A percentile compares a stretch with the other conserved stretches of the same genome.
Conservation (phyloP, 2,329 filamentous ascomycete genomes). For the Exophiala aquamarina region DNA sequence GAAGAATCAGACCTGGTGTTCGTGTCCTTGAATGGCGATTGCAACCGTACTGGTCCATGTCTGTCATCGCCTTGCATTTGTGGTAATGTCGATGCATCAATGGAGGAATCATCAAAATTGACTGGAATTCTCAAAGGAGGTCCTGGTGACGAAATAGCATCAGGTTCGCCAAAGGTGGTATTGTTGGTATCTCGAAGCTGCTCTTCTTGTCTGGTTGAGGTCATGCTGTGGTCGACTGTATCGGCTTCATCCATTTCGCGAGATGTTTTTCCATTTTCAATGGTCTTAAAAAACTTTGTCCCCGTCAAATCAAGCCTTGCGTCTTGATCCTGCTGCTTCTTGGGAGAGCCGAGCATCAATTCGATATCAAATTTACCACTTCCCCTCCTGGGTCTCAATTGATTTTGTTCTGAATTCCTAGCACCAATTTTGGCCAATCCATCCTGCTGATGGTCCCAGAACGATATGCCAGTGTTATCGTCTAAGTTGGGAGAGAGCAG, state of each 20-base stretch:
- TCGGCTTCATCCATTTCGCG: neutral
- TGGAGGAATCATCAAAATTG: slow-evolving; percentile 22
- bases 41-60: neutral
- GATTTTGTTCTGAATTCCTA: slow-evolving; percentile 15
- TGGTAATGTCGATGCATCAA: slow-evolving; percentile 13
- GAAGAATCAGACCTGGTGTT: slow-evolving; percentile 1
- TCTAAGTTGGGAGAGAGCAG: slow-evolving; percentile 18
- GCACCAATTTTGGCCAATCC: slow-evolving; percentile 19
- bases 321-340: slow-evolving; percentile 5
- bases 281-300: neutral
- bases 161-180: slow-evolving; percentile 1
- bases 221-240: neutral
- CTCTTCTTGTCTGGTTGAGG: neutral
- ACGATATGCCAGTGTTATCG: slow-evolving; percentile 21
- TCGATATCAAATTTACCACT: slow-evolving; percentile 25
- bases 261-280: neutral
- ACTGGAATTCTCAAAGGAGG: slow-evolving; percentile 15
- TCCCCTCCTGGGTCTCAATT: slow-evolving; percentile 14
- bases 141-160: slow-evolving; percentile 6
- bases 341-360: slow-evolving; percentile 22
- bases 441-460: slow-evolving; percentile 18
- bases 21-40: neutral
- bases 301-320: neutral
- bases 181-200: neutral
- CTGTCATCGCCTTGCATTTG: neutral